Base-by-base conservation (phyloP, 75 land plant genomes). In the Cupressus sempervirens region DNA sequence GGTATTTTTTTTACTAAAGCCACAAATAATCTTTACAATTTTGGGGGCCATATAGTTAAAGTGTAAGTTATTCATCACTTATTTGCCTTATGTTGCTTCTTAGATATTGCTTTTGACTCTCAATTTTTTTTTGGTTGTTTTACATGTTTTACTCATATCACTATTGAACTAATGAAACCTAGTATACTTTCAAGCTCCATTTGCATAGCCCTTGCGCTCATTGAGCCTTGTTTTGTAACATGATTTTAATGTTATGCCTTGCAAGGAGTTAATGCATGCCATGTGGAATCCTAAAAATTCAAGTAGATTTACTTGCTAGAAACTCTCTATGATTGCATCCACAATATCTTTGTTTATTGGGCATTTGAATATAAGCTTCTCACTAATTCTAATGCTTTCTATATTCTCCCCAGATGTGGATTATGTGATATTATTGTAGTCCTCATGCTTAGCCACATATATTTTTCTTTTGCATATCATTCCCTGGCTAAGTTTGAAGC, bases 281-380 rank as follows among this genome's bases (percentile, higher is more conserved):
- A 95, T 93, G 95, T 93, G 95, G 96, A 93, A 93, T 85, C 95
- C 96, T 7, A 86, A 52, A 94, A 90, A 84, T 95, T 94, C 91
- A 95, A 95, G 75, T 86, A 81, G 81, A 91, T 94, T n/a, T 95
- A 95, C 74, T 72, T 95, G 29, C 50, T 90, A 41, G 93, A 94
- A 40, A 93, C 94, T 0, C 53, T 93, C 3, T 95, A 93, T 93
- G 93, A 48, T 87, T 93, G 94, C 97, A 12, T 94, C 95, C 14
- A 94, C 97, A 45, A 35, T 87, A 70, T 84, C 93, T n/a, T n/a
- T 67, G 87, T 94, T 0, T 95, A 95, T 83, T 95, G 95, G 97
- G 94, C 97, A 0, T 95, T 91, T 62, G 97, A 95, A 2, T 94
- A 95, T 41, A 8, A 87, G 92, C 93, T 95, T 7, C 87, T 94